A percentile compares a stretch with the other conserved stretches of the same genome.
These are phyloP conservation scores for Prunus mongolica DNA, from an alignment of 306 rosid genomes.

Conservation along the genomic window DNA sequence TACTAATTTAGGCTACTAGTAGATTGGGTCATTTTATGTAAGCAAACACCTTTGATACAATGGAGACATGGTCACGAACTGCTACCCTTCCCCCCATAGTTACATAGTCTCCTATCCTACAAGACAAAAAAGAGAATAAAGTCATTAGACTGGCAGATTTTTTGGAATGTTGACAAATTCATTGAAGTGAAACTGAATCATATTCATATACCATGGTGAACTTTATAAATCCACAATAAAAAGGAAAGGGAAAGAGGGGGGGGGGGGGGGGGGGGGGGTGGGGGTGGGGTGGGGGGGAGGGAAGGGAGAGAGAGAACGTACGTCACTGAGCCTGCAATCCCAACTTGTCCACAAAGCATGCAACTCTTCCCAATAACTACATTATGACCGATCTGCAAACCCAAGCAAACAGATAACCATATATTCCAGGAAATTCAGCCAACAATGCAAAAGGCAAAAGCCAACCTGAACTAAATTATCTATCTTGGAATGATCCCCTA, in stretches of 20 bases:
- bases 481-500: constrained; percentile 76
- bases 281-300: too few species aligned
- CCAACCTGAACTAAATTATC: constrained; percentile 95
- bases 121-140: constrained; percentile 15
- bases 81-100: constrained; percentile 93
- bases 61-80: constrained; percentile 81
- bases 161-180: constrained; percentile 12
- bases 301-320: constrained; percentile 28
- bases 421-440: not conserved
- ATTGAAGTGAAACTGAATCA: constrained; percentile 1
- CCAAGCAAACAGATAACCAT: constrained; percentile 25
- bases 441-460: constrained; percentile 9
- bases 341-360: constrained; percentile 95
- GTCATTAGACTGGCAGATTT: constrained; percentile 16
- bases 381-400: constrained; percentile 83
- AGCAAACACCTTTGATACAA: constrained; percentile 62
- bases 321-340: constrained; percentile 94
- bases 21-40: constrained; percentile 13
- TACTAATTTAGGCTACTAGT: not conserved
- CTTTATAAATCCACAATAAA: not conserved
- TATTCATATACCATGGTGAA: not conserved
- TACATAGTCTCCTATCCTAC: constrained; percentile 82
- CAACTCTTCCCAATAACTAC: constrained; percentile 77
- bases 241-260: not conserved
- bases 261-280: too few species aligned